These are phyloP conservation scores for Limonium bicolor DNA, from an alignment of 148 eudicot genomes.

Conservation along the genomic window DNA sequence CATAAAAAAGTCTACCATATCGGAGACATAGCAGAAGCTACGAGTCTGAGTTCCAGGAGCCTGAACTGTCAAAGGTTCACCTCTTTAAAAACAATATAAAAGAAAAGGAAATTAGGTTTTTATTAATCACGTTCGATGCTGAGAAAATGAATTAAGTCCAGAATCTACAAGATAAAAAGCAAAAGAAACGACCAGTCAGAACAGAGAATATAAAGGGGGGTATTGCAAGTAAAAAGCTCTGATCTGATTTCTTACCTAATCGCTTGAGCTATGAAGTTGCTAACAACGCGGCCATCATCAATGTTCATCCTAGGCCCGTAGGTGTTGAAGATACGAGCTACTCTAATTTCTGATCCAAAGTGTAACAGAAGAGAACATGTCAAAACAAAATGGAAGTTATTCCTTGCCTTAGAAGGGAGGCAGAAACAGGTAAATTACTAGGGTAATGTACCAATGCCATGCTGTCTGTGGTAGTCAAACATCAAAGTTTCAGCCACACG, in stretches of 20 bases:
- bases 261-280: constrained; percentile 98
- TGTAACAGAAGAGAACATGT: background rate
- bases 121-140: too few relatives aligned
- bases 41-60: constrained; percentile 96
- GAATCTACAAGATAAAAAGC: too few relatives aligned
- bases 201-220: too few relatives aligned
- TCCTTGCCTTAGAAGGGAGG: too few relatives aligned
- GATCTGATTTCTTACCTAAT: too few relatives aligned
- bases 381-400: background rate
- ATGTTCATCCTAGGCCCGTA: constrained; percentile 98
- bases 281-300: constrained; percentile 96
- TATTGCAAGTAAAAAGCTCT: too few relatives aligned
- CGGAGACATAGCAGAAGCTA: constrained; percentile 94
- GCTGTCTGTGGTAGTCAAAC: constrained; percentile 97
- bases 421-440: background rate
- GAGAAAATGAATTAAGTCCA: too few relatives aligned
- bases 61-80: constrained; percentile 90
- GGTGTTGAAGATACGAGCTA: constrained; percentile 92
- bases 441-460: constrained; percentile 86
- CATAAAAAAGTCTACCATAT: constrained; percentile 45
- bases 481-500: constrained; percentile 85
- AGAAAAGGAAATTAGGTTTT: too few relatives aligned
- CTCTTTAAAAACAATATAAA: constrained; percentile 44
- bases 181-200: too few relatives aligned
- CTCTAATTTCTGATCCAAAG: constrained; percentile 58